Conservation (phyloP, 306 rosid species). For the Crataegus laevigata region DNA sequence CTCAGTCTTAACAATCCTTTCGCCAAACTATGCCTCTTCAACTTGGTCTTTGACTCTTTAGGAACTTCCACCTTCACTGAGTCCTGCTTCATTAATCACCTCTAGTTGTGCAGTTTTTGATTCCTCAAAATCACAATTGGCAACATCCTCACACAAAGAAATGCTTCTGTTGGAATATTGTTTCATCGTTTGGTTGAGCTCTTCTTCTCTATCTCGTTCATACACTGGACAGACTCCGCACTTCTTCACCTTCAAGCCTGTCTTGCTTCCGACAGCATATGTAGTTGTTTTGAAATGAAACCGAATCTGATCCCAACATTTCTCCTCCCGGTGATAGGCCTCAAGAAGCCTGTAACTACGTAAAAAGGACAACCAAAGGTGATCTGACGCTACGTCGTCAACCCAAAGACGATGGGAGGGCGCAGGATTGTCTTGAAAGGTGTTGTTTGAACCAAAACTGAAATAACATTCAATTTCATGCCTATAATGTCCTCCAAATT, state of each 20-base stretch:
- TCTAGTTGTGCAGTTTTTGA: background rate
- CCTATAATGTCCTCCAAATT: background rate
- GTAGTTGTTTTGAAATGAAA: background rate
- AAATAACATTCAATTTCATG: fast-evolving
- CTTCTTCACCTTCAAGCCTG: background rate
- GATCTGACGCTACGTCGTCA: background rate
- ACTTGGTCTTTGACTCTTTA: too few species aligned
- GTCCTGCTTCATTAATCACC: background rate
- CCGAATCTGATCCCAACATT: background rate
- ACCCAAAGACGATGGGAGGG: fast-evolving
- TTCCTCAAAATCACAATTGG: background rate
- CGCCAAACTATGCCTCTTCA: too few species aligned
- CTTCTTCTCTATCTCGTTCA: background rate
- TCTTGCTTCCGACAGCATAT: background rate
- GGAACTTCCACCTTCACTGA: background rate
- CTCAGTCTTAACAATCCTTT: too few species aligned
- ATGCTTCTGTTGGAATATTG: background rate
- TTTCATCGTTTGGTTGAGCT: background rate
- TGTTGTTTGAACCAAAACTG: background rate
- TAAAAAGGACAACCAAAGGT: background rate
- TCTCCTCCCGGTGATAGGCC: background rate
- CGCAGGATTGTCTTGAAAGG: too few species aligned
- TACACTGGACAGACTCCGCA: background rate
- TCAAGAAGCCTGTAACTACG: background rate
- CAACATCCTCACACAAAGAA: background rate